Percentiles rank a stretch among this genome's conserved stretches.
These are phyloP conservation scores for Wickerhamomyces sp. DNA, from an alignment of 1,139 yeast species.

Conservation along the genomic window DNA sequence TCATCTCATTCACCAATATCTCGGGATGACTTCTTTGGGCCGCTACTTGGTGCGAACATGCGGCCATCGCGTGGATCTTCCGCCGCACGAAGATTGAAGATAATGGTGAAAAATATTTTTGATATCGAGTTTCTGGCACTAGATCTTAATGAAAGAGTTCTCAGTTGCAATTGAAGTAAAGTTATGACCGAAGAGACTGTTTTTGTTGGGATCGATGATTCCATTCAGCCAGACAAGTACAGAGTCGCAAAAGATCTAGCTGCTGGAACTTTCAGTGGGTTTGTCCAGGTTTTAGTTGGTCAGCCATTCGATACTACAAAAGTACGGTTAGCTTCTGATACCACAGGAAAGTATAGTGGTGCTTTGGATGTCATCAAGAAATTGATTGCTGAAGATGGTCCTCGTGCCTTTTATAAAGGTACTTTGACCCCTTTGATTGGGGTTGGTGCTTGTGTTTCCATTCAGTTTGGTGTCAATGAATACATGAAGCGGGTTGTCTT, in stretches of 20 bases:
- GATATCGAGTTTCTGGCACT: too few species aligned
- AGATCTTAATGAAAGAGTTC: too few species aligned
- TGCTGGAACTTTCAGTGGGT: constrained; percentile 92
- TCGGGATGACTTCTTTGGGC: too few species aligned
- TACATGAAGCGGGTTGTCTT: constrained; percentile 78
- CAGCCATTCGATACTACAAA: constrained; percentile 96
- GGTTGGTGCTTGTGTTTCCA: constrained; percentile 89
- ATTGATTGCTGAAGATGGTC: constrained; percentile 70
- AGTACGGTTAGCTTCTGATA: constrained; percentile 83
- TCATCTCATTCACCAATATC: too few species aligned
- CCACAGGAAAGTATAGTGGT: constrained; percentile 68
- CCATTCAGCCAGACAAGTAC: constrained; percentile 17
- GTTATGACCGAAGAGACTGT: constrained; percentile 22
- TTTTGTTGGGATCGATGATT: constrained; percentile 15
- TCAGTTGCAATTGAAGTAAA: too few species aligned
- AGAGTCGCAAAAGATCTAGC: constrained; percentile 76
- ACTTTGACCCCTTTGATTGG: constrained; percentile 84
- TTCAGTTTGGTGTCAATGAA: constrained; percentile 87
- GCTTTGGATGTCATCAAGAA: constrained; percentile 73
- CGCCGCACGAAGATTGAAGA: too few species aligned
- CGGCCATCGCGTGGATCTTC: too few species aligned
- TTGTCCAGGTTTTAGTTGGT: constrained; percentile 91
- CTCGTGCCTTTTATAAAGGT: constrained; percentile 81
- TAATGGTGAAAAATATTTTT: too few species aligned
- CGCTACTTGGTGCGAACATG: too few species aligned